Base-by-base conservation (phyloP, 1,284 basidiomycete genomes). In the Pseudozyma flocculosa region DNA sequence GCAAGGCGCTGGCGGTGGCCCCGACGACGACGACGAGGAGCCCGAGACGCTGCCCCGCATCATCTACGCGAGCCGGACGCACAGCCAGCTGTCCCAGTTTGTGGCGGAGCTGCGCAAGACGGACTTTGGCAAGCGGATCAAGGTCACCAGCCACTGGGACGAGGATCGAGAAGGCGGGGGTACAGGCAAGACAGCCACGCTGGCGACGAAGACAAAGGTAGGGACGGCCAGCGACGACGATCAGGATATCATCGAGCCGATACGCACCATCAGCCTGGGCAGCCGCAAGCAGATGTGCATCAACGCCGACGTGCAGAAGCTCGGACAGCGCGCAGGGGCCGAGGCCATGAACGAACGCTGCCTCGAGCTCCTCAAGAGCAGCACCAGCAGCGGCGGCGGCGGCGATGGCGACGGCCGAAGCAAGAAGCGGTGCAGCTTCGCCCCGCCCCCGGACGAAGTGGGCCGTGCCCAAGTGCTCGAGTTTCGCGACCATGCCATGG, bases 211-310 rank as follows among this genome's bases (percentile, higher is more conserved):
- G 9, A 7, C 7, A 37, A 37, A 4, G 36, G 15, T 14, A 36
- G 15, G 15, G 17, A 21, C n/a, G 5, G n/a, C 17, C 17, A 23
- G 14, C 24, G 44, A 40, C 5, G 29, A 24, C 5, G 46, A 26
- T 11, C 7, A 5, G 11, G 26, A 29, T 5, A 7, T 11, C 7
- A 29, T 11, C 26, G 26, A 48, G 13, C 49, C 67, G 4, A 47
- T 70, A 26, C 62, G 68, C 23, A 49, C 72, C 40, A 32, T 73
- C 62, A 50, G 66, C 39, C 83, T 98, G 2, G 94, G 89, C 1
- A 92, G 90, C n/a, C 84, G 94, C 32, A 89, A 87, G 74, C 92
- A 95, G 72, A 83, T 97, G 18, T 98, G 94, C 78, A 91, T 98
- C 68, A 91, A 97, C 73, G 87, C 90, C 26, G 83, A 85, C 22